Percentiles rank a stretch among this genome's conserved stretches.
Evolutionary conservation across 2,329 filamentous ascomycete genomes (phyloP).

Genomic region (Aspergillus ustus): DNA sequence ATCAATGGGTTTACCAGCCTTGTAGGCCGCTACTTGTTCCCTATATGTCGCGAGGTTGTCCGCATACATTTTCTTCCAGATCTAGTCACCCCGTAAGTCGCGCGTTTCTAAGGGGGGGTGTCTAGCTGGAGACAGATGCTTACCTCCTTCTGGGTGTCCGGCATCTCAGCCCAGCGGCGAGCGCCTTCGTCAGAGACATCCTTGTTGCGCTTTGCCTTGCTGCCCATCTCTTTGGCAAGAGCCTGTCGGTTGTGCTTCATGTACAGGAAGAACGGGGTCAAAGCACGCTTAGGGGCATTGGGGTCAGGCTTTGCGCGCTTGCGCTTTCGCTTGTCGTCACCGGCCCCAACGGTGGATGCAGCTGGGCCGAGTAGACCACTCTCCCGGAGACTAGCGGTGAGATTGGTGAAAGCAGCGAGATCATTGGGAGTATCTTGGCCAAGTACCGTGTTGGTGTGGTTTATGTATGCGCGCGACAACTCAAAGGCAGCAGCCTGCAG

Average conservation of each 20-base stretch:
- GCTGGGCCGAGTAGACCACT: constrained; percentile 48
- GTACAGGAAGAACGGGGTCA: constrained; percentile 95
- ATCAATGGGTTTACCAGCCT: constrained; percentile 52
- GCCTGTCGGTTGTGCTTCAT: constrained; percentile 84
- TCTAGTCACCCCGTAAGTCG: constrained; percentile 38
- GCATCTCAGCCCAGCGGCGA: constrained; percentile 81
- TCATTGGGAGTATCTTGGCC: constrained; percentile 61
- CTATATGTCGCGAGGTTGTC: constrained; percentile 62
- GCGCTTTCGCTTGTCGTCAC: constrained; percentile 77
- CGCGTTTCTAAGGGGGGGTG: background rate
- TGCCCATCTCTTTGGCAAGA: constrained; percentile 77
- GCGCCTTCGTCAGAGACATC: constrained; percentile 88
- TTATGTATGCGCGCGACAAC: constrained; percentile 81
- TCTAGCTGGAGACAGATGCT: constrained; percentile 24
- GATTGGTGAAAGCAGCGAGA: constrained; percentile 51
- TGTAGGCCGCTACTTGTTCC: constrained; percentile 60
- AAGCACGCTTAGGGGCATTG: constrained; percentile 89
- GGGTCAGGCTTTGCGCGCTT: constrained; percentile 88
- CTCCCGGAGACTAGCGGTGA: constrained; percentile 50
- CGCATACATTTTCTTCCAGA: constrained; percentile 63
- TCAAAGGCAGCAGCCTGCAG: constrained; percentile 79
- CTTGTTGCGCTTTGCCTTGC: constrained; percentile 79
- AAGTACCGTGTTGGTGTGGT: constrained; percentile 84
- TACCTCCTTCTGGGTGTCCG: constrained; percentile 71
- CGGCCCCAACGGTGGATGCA: constrained; percentile 41